Percentiles rank a stretch among this genome's conserved stretches.
Conservation (phyloP, 768 basidiomycete genomes). For the Gloeopeniophorella convolvens region DNA sequence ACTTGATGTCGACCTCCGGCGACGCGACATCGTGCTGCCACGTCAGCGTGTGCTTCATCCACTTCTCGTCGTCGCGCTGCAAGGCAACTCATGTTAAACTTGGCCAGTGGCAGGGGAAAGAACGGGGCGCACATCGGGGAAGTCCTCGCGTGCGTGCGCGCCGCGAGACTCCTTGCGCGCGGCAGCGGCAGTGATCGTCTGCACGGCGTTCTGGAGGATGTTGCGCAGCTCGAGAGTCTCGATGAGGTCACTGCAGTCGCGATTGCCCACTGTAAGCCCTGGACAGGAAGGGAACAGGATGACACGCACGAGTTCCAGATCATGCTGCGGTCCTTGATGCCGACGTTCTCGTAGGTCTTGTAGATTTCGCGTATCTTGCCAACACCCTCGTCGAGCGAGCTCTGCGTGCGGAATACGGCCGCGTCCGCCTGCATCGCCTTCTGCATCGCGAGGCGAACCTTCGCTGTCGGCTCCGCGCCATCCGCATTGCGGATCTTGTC, state of each 20-base stretch:
- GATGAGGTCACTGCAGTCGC: conserved; percentile 71
- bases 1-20: conserved; percentile 84
- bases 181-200: conserved; percentile 89
- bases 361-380: conserved; percentile 80
- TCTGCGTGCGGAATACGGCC: conserved; percentile 95
- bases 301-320: conserved; percentile 94
- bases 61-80: conserved; percentile 84
- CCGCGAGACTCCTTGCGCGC: conserved; percentile 97
- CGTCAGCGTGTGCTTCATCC: conserved; percentile 97
- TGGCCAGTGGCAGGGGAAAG: neutral
- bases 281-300: neutral
- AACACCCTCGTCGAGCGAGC: conserved; percentile 88
- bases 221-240: conserved; percentile 98
- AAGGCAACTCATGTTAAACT: neutral
- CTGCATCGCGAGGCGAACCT: conserved; percentile 94
- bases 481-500: conserved; percentile 82
- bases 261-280: neutral
- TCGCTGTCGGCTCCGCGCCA: conserved; percentile 80
- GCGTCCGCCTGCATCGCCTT: conserved; percentile 99
- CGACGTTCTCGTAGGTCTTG: conserved; percentile 83
- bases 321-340: conserved; percentile 98
- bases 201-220: conserved; percentile 89
- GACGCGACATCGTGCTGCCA: conserved; percentile 73
- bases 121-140: conserved; percentile 62
- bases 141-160: conserved; percentile 98